Percentiles rank a stretch among this genome's conserved stretches.
phyloP scores from a whole-genome alignment of 345 rosid genomes.

The Hibiscus trionum region DNA sequence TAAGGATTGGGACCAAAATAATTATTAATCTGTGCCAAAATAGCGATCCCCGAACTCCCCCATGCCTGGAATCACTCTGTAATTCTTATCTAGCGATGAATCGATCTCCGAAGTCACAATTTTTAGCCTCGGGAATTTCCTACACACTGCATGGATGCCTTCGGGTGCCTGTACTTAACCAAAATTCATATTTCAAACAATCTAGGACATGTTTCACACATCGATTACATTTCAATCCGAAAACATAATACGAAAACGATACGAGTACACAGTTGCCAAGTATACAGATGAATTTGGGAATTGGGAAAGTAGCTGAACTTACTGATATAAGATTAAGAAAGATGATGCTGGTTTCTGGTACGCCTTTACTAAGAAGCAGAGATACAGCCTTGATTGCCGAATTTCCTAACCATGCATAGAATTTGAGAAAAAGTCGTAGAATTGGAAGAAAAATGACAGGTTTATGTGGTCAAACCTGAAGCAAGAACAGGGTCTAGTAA shows the following conservation, averaged over 20 bases:
- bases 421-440: slow-evolving; percentile 8
- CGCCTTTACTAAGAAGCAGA: slow-evolving; percentile 74
- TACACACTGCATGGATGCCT: slow-evolving; percentile 68
- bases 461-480: slow-evolving; percentile 51
- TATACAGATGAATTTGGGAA: not conserved
- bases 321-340: slow-evolving; percentile 92
- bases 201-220: too few species aligned
- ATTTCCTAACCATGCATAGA: slow-evolving; percentile 38
- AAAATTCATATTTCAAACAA: not conserved
- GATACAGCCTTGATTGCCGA: slow-evolving; percentile 75
- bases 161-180: slow-evolving; percentile 62
- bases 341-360: slow-evolving; percentile 71
- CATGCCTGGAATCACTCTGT: slow-evolving; percentile 76
- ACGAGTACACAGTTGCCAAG: too few species aligned
- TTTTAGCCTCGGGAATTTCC: slow-evolving; percentile 71
- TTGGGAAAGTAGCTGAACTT: slow-evolving; percentile 14
- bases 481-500: slow-evolving; percentile 89
- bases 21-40: slow-evolving; percentile 47
- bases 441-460: not conserved
- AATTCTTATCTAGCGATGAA: slow-evolving; percentile 42
- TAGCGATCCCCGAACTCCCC: slow-evolving; percentile 90
- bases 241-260: too few species aligned
- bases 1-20: not conserved
- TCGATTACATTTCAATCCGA: too few species aligned
- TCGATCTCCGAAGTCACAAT: slow-evolving; percentile 88